A percentile compares a stretch with the other conserved stretches of the same genome.
phyloP scores from a whole-genome alignment of 441 rosid species.

The Adansonia madagascariensis region DNA sequence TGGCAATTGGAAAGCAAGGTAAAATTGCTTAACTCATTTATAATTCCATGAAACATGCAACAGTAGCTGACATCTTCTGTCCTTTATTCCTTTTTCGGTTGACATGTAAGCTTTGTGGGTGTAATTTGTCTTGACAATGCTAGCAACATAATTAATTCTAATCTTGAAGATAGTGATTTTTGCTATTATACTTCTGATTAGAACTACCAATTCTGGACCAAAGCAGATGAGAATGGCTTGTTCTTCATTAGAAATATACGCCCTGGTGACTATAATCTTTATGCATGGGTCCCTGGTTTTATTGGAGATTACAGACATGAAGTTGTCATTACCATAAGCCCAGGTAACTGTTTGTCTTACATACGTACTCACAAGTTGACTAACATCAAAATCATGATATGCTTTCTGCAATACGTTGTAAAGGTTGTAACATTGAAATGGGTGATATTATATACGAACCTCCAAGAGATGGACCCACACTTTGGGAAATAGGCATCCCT shows the following conservation, averaged over 20 bases:
- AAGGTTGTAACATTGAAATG: constrained; percentile 41
- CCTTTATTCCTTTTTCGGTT: background rate
- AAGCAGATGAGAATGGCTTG: constrained; percentile 51
- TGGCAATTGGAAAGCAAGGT: constrained; percentile 87
- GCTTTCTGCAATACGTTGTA: background rate
- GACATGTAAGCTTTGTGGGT: constrained; percentile 10
- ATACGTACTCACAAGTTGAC: background rate
- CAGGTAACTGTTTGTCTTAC: constrained; percentile 41
- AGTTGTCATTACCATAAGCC: constrained; percentile 38
- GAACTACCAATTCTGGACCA: constrained; percentile 69
- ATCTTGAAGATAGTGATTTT: constrained; percentile 21
- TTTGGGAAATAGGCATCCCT: constrained; percentile 81
- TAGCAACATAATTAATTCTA: background rate
- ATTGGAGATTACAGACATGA: constrained; percentile 59
- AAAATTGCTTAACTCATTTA: background rate
- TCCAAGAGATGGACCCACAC: constrained; percentile 60
- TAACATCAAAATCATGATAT: constrained; percentile 16
- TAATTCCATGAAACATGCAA: background rate
- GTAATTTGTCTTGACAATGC: constrained; percentile 2
- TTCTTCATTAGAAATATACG: constrained; percentile 47
- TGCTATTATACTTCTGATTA: constrained; percentile 24
- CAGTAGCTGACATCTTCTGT: background rate
- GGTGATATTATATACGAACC: constrained; percentile 47
- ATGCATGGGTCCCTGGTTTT: constrained; percentile 67
- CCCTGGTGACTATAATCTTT: constrained; percentile 49